Conservation (phyloP, 1,284 basidiomycete genomes). For the Papiliotrema fonsecae region DNA sequence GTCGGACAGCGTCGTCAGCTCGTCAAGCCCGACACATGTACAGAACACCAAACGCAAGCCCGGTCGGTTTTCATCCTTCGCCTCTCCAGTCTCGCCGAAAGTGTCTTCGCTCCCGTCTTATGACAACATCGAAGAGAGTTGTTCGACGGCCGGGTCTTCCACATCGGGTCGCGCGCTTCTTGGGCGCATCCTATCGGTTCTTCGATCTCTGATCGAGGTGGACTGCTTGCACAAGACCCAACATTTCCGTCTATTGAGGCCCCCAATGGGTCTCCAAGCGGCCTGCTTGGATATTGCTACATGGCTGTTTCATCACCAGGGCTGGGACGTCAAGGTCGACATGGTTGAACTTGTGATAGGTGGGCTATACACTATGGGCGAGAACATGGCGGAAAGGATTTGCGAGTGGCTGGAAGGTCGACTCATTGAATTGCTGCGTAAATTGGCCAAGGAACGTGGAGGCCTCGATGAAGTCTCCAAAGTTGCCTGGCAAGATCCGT, state of each 20-base stretch:
- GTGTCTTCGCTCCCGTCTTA: too few relatives aligned
- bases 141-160: not conserved
- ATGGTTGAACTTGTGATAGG: slow-evolving; percentile 35
- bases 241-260: slow-evolving; percentile 26
- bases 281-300: slow-evolving; percentile 44
- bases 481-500: not conserved
- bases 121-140: slow-evolving; percentile 5
- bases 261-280: slow-evolving; percentile 38
- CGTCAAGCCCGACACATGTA: slow-evolving; percentile 1
- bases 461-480: slow-evolving; percentile 1
- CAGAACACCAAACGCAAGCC: slow-evolving; percentile 19
- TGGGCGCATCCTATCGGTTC: slow-evolving; percentile 13
- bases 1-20: not conserved
- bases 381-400: slow-evolving; percentile 49
- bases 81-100: slow-evolving; percentile 11
- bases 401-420: slow-evolving; percentile 49
- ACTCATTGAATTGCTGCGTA: slow-evolving; percentile 23
- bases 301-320: slow-evolving; percentile 46
- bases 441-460: slow-evolving; percentile 19
- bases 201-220: slow-evolving; percentile 19
- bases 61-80: slow-evolving; percentile 24
- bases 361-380: slow-evolving; percentile 30
- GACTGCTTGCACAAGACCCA: slow-evolving; percentile 32
- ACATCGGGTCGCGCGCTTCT: slow-evolving; percentile 17
- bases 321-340: slow-evolving; percentile 41